Percentiles rank a stretch among this genome's conserved stretches.
These are phyloP conservation scores for Lachnellula occidentalis DNA, from an alignment of 2,329 filamentous ascomycete species.

Conservation along the genomic window DNA sequence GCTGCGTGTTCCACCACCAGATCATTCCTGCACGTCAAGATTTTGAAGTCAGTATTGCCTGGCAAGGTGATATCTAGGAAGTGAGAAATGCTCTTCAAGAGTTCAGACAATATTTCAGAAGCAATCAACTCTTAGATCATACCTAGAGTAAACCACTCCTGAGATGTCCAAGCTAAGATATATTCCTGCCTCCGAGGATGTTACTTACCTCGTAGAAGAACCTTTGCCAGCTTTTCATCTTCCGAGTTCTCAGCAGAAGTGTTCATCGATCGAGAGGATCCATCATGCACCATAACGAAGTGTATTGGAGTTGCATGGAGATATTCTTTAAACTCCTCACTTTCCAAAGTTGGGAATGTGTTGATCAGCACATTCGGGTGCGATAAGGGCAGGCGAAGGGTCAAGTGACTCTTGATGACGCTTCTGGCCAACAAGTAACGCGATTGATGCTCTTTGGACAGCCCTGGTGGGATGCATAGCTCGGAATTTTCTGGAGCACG, in stretches of 20 bases:
- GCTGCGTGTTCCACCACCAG: constrained; percentile 46
- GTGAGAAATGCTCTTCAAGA: too few relatives aligned
- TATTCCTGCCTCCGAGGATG: too few relatives aligned
- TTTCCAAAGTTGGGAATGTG: constrained; percentile 41
- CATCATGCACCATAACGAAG: constrained; percentile 66
- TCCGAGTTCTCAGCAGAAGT: constrained; percentile 1
- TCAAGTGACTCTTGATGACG: constrained; percentile 58
- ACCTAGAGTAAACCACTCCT: too few relatives aligned
- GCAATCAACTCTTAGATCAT: too few relatives aligned
- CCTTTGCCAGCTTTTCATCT: constrained; percentile 18
- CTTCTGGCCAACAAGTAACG: constrained; percentile 55
- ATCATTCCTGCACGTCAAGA: constrained; percentile 37
- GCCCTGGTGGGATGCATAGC: constrained; percentile 48
- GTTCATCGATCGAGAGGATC: constrained; percentile 28
- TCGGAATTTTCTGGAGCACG: constrained; percentile 37
- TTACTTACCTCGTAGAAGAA: constrained; percentile 26
- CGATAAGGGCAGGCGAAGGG: constrained; percentile 20
- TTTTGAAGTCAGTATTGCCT: too few relatives aligned
- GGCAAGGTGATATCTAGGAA: too few relatives aligned
- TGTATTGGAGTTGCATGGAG: constrained; percentile 50
- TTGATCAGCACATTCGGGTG: constrained; percentile 31
- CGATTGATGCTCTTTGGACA: constrained; percentile 29
- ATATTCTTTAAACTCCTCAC: constrained; percentile 49
- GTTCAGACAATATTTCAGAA: too few relatives aligned
- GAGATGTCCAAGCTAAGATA: too few relatives aligned